A percentile compares a stretch with the other conserved stretches of the same genome.
phyloP scores from a whole-genome alignment of 2,329 filamentous ascomycete genomes.

The Xylaria arbuscula region DNA sequence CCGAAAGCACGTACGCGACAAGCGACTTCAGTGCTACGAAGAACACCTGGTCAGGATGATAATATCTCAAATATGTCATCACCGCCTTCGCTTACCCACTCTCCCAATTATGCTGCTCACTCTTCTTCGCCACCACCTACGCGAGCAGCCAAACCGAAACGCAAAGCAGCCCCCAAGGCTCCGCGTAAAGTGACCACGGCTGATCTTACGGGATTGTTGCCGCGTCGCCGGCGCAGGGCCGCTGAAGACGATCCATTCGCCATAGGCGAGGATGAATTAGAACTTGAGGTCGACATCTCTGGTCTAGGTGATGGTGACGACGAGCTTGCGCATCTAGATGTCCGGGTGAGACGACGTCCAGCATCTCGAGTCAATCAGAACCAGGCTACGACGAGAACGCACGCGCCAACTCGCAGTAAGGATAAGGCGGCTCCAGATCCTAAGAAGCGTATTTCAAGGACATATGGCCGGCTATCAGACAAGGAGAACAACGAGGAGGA shows the following conservation, averaged over 20 bases:
- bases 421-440: conserved; percentile 35
- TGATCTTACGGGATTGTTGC: conserved; percentile 64
- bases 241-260: conserved; percentile 56
- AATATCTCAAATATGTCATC: conserved; percentile 68
- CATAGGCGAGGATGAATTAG: conserved; percentile 54
- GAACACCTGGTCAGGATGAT: conserved; percentile 54
- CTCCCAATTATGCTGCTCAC: conserved; percentile 63
- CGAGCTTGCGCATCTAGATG: conserved; percentile 62
- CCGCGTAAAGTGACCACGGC: conserved; percentile 64
- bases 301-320: conserved; percentile 65
- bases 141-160: conserved; percentile 48
- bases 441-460: conserved; percentile 51
- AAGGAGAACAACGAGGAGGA: conserved; percentile 64
- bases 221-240: conserved; percentile 60
- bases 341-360: conserved; percentile 52
- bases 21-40: conserved; percentile 45
- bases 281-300: conserved; percentile 61
- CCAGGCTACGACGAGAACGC: conserved; percentile 39
- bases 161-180: conserved; percentile 51
- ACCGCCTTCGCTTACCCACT: conserved; percentile 74
- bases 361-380: conserved; percentile 47
- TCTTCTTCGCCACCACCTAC: conserved; percentile 47
- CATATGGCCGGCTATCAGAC: conserved; percentile 66
- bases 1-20: conserved; percentile 57
- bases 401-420: conserved; percentile 33